Evolutionary conservation across 345 rosid genomes (phyloP), one percentile per base, ranked within the genome.

Genomic region (Erysimum cheiranthoides): DNA sequence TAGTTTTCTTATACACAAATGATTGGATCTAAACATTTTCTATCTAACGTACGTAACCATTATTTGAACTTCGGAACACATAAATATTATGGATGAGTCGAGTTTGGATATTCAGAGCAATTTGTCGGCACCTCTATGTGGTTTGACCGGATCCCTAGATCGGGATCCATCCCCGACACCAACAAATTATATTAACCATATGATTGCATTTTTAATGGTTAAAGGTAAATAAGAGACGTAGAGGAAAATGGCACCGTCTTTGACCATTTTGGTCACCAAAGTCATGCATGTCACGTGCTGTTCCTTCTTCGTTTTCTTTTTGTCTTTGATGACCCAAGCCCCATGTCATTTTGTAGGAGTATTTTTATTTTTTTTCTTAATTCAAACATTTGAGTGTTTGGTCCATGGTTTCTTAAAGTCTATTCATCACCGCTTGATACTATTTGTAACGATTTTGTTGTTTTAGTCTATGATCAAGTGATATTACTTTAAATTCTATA

Each of bases 281-380:
- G 77, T 73, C 46, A 63, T 63, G 56, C 59, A 71, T 71, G 75
- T 34, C 67, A 60, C 47, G 58, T 46, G 59, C 38, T 47, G 30
- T 47, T 60, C 16, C 8, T 36, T 61, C 2, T n/a, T 8, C 5
- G 1, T 1, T 10, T 31, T 42, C n/a, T 1, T 16, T 28, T 17
- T 9, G 43, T 36, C 45, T 18, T 28, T 25, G 46, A 70, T 70
- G 68, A 71, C 49, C 32, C 14, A 61, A 61, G 18, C 68, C 61
- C 68, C 14, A 58, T 70, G 56, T 70, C 66, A 70, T 56, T 16
- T 47, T 38, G 3, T 31, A 12, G 25, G 25, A 21, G 25, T 21
- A 21, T 21, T 21, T 21, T 21, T 45, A n/a, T n/a, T 52, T 43
- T 13, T 2, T 13, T 43, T 13, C 3, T 43, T 5, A 43, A 5